These are phyloP conservation scores for Mesembryanthemum crystallinum DNA, from an alignment of 148 eudicot species.

Conservation along the genomic window DNA sequence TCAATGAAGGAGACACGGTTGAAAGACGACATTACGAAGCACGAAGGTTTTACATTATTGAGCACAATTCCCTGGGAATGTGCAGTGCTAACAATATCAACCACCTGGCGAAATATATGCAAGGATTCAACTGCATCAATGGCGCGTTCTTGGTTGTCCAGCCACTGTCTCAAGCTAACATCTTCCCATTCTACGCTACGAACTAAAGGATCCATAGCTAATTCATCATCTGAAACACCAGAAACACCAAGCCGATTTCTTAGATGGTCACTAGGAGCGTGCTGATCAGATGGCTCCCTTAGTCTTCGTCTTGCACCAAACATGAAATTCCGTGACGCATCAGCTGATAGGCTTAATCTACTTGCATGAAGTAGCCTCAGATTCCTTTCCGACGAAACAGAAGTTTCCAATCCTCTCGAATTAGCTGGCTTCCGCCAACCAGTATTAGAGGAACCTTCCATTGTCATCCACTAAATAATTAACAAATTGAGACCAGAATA, in stretches of 20 bases:
- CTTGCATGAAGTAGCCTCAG: conserved; percentile 35
- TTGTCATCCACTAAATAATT: conserved; percentile 36
- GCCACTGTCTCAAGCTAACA: conserved; percentile 86
- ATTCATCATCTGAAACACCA: conserved; percentile 41
- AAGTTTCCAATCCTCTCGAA: conserved; percentile 60
- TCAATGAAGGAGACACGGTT: conserved; percentile 92
- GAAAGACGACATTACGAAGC: conserved; percentile 84
- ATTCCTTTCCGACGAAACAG: conserved; percentile 54
- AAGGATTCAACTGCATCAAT: conserved; percentile 70
- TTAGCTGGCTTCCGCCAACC: conserved; percentile 54
- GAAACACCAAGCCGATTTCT: conserved; percentile 30
- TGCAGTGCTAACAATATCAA: conserved; percentile 71
- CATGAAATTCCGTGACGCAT: conserved; percentile 50
- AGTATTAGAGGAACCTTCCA: conserved; percentile 83
- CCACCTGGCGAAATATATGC: conserved; percentile 84
- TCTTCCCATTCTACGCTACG: conserved; percentile 52
- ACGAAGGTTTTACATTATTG: conserved; percentile 82
- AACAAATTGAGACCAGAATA: conserved; percentile 24
- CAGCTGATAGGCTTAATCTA: conserved; percentile 45
- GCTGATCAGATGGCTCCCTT: conserved; percentile 33
- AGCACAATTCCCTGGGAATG: conserved; percentile 86
- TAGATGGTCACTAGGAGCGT: conserved; percentile 35
- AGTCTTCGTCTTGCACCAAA: conserved; percentile 33
- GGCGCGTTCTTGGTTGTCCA: conserved; percentile 67
- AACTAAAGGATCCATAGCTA: conserved; percentile 41